phyloP scores from a whole-genome alignment of 352 stramenopile genomes.

The Phytophthora pini region DNA sequence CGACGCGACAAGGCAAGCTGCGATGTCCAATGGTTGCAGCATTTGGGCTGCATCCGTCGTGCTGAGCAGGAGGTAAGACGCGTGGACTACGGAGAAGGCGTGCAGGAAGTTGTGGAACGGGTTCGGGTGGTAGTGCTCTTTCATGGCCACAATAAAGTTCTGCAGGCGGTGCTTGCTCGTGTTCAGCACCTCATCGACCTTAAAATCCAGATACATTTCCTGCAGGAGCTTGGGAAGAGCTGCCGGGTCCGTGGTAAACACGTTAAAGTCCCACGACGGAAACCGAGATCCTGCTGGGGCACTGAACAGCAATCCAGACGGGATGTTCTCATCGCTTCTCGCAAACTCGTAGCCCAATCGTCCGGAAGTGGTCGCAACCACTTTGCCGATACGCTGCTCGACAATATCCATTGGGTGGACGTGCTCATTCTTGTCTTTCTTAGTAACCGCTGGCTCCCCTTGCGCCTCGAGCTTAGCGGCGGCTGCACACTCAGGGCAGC shows the following conservation, averaged over 20 bases:
- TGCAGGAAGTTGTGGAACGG: constrained; percentile 94
- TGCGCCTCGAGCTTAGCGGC: constrained; percentile 25
- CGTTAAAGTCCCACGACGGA: constrained; percentile 82
- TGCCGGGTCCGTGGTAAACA: constrained; percentile 68
- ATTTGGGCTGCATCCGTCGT: constrained; percentile 71
- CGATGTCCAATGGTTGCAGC: constrained; percentile 86
- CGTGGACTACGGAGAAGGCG: constrained; percentile 89
- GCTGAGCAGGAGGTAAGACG: constrained; percentile 83
- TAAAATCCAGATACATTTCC: constrained; percentile 83
- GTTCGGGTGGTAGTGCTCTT: constrained; percentile 88
- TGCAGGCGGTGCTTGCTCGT: constrained; percentile 63
- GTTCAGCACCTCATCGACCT: constrained; percentile 66
- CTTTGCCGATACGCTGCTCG: constrained; percentile 30
- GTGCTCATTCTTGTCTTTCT: constrained; percentile 9
- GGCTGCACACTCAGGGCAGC: constrained; percentile 48
- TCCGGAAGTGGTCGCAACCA: constrained; percentile 23
- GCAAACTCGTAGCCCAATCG: constrained; percentile 43
- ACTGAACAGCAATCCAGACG: constrained; percentile 32
- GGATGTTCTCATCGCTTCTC: constrained; percentile 14
- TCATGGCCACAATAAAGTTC: constrained; percentile 85
- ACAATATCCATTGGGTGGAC: constrained; percentile 7
- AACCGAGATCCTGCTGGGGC: constrained; percentile 38
- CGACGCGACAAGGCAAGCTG: constrained; percentile 83
- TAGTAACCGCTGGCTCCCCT: constrained; percentile 17
- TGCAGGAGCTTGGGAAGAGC: constrained; percentile 61